A percentile compares a stretch with the other conserved stretches of the same genome.
phyloP scores from a whole-genome alignment of 2,329 filamentous ascomycete genomes.

The Aureobasidium sp. region DNA sequence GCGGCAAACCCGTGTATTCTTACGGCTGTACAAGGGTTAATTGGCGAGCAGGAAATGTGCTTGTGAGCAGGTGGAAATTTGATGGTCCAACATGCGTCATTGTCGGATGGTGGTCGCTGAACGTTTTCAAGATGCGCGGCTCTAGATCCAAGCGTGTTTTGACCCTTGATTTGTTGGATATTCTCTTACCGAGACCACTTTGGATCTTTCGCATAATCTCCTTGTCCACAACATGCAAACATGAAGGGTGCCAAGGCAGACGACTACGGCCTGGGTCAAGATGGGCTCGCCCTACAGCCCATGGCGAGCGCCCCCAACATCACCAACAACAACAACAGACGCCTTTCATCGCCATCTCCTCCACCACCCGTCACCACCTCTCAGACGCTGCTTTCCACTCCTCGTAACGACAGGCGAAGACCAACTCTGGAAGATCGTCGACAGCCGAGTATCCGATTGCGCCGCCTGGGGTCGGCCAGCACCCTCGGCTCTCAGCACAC shows the following conservation, averaged over 20 bases:
- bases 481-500: conserved; percentile 1
- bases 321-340: background rate
- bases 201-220: too few relatives aligned
- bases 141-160: conserved; percentile 11
- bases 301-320: background rate
- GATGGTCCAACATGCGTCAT: conserved; percentile 4
- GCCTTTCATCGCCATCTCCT: background rate
- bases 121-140: background rate
- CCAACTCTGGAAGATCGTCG: conserved; percentile 12
- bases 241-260: background rate
- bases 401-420: conserved; percentile 3
- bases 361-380: background rate
- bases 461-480: conserved; percentile 12
- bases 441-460: conserved; percentile 15
- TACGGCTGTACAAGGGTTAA: too few relatives aligned
- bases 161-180: conserved; percentile 6
- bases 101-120: background rate
- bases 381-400: background rate
- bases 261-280: background rate
- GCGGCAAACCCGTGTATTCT: too few relatives aligned
- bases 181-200: too few relatives aligned
- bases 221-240: conserved; percentile 1
- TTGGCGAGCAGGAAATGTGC: background rate
- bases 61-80: background rate
- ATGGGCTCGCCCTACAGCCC: conserved; percentile 8